Conservation (phyloP, 148 eudicot genomes). For the Polygonum maritimum region DNA sequence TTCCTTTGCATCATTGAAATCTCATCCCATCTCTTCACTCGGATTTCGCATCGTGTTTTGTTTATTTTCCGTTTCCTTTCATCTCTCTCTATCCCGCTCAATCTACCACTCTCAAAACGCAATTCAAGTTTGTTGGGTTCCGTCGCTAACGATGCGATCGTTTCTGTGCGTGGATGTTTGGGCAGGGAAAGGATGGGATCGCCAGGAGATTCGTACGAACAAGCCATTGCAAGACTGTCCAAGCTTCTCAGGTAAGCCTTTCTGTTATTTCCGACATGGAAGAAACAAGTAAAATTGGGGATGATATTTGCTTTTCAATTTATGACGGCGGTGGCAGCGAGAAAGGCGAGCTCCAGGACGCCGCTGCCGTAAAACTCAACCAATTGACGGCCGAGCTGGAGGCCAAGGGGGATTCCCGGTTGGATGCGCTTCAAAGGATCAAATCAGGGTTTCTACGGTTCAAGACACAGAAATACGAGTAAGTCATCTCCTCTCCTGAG, state of each 20-base stretch:
- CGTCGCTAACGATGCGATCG: not conserved
- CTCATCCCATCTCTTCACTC: too few species aligned
- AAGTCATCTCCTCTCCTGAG: not conserved
- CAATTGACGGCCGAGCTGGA: slow-evolving; percentile 59
- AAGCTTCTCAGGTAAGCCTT: slow-evolving; percentile 55
- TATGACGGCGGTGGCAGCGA: slow-evolving; percentile 32
- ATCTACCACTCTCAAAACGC: too few species aligned
- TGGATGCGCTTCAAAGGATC: slow-evolving; percentile 48
- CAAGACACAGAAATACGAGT: slow-evolving; percentile 76
- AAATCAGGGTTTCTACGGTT: slow-evolving; percentile 62
- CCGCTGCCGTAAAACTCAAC: slow-evolving; percentile 61
- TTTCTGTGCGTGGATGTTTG: slow-evolving; percentile 8
- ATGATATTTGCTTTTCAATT: not conserved
- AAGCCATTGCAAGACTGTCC: slow-evolving; percentile 58
- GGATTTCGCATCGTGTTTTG: too few species aligned
- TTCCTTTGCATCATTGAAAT: too few species aligned
- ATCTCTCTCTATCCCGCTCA: too few species aligned
- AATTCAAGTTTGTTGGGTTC: too few species aligned
- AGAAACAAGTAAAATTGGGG: not conserved
- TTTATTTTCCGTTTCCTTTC: too few species aligned
- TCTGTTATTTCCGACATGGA: slow-evolving; percentile 3
- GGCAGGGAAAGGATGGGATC: slow-evolving; percentile 37
- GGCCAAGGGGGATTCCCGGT: slow-evolving; percentile 19
- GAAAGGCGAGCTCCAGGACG: slow-evolving; percentile 36
- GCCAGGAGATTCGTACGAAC: slow-evolving; percentile 27